Base-by-base conservation (phyloP, 169 alveolate genomes). In the Plasmodium berghei region DNA sequence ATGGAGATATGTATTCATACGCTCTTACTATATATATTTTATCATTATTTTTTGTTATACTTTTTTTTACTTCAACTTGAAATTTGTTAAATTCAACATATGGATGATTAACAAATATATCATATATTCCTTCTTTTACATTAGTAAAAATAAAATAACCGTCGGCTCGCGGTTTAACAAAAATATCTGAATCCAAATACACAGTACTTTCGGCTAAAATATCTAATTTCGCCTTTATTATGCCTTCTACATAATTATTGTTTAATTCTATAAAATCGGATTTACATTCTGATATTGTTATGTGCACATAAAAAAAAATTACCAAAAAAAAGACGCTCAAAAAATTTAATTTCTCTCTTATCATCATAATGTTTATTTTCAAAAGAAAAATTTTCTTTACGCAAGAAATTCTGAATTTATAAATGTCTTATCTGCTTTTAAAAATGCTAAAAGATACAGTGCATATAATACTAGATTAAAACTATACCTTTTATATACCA, bases 41-140 rank as follows among this genome's bases (percentile, higher is more conserved):
- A 54, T 72, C 58, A 70, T 86, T 86, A 59, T 86, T 70, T 64
- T 58, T 18, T 49, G 91, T 86, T 40, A 86, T 42, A 18, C 56
- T 55, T 58, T 59, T 70, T 48, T 86, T 86, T 9, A 86, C 91
- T 70, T 86, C 83, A 10, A 86, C 91, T 49, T 86, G 74, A 72
- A 45, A 86, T 54, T 16, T 86, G 20, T 20, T 86, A 61, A 86
- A 86, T 70, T 86, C 91, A 48, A 70, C 1, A 64, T 86, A 86
- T 42, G 91, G 91, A 42, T 86, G 91, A 70, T 70, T 86, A 58
- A 86, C 87, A 46, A 42, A 86, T 69, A 86, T 48, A 20, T 40
- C 59, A 52, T 86, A 86, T 40, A 52, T 49, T 40, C 91, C 91
- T 86, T 86, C 91, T 28, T 86, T 86, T 24, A 86, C 91, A 72